Conservation (phyloP, 2,329 filamentous ascomycete genomes). For the Hypoxylon sp. region DNA sequence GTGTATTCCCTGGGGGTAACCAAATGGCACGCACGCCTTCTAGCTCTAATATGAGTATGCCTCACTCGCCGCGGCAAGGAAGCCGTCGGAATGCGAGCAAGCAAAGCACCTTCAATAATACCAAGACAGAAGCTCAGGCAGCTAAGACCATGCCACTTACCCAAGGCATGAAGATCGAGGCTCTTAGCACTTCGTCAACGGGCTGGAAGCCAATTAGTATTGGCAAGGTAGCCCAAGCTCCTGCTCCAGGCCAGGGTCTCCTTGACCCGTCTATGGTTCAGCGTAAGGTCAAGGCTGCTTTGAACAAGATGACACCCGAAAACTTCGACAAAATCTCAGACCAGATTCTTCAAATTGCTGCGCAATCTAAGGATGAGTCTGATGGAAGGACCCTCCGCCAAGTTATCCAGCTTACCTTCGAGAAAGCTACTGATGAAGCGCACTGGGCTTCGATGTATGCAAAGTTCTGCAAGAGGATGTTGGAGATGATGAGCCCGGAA, state of each 20-base stretch:
- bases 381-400: slow-evolving; percentile 96
- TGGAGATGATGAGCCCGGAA: slow-evolving; percentile 93
- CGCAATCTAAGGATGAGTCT: slow-evolving; percentile 93
- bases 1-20: slow-evolving; percentile 73
- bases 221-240: slow-evolving; percentile 60
- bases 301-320: slow-evolving; percentile 99
- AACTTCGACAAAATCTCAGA: slow-evolving; percentile 88
- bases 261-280: slow-evolving; percentile 95
- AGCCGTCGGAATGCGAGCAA: slow-evolving; percentile 78
- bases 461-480: slow-evolving; percentile 97
- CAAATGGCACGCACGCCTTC: slow-evolving; percentile 78
- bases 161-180: slow-evolving; percentile 83
- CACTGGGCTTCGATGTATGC: slow-evolving; percentile 99
- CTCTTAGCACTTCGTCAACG: slow-evolving; percentile 77
- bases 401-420: slow-evolving; percentile 98
- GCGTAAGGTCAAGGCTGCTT: slow-evolving; percentile 96
- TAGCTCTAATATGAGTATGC: slow-evolving; percentile 69
- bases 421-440: slow-evolving; percentile 98
- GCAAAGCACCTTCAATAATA: slow-evolving; percentile 67
- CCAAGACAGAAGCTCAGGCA: slow-evolving; percentile 75
- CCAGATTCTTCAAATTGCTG: slow-evolving; percentile 92
- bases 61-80: slow-evolving; percentile 79
- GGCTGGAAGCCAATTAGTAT: slow-evolving; percentile 93
- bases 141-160: slow-evolving; percentile 95
- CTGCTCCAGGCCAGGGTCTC: slow-evolving; percentile 64